Evolutionary conservation across 306 rosid genomes (phyloP).

Genomic region (Acacia melanoxylon): DNA sequence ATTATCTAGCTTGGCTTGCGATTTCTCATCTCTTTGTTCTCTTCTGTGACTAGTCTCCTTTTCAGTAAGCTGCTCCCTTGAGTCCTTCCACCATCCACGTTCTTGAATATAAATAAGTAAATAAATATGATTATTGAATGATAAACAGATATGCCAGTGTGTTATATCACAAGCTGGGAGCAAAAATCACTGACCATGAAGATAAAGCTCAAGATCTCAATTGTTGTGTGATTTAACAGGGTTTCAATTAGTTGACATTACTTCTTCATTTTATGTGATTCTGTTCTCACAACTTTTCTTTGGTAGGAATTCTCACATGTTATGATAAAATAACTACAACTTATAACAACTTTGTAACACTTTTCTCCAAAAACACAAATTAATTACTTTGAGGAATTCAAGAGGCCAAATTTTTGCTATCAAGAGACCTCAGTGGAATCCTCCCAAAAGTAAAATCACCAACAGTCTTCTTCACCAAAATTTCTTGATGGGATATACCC

Average conservation of each 20-base stretch:
- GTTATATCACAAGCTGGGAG: background rate
- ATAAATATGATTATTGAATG: background rate
- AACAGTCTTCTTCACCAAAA: background rate
- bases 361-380: background rate
- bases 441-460: background rate
- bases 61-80: conserved; percentile 46
- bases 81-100: conserved; percentile 59
- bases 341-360: background rate
- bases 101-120: conserved; percentile 30
- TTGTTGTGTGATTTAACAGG: background rate
- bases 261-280: background rate
- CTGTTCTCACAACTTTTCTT: background rate
- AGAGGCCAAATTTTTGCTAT: background rate
- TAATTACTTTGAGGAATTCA: background rate
- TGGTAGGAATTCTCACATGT: background rate
- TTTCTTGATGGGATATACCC: background rate
- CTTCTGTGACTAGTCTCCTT: conserved; percentile 46
- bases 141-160: background rate
- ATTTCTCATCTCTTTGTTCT: conserved; percentile 56
- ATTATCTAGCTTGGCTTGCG: conserved; percentile 42
- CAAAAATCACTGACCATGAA: background rate
- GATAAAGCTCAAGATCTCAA: background rate
- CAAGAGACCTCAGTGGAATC: background rate
- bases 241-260: background rate
- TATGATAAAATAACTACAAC: background rate